phyloP scores from a whole-genome alignment of 2,329 filamentous ascomycete genomes.

The Parascedosporium putredinis region DNA sequence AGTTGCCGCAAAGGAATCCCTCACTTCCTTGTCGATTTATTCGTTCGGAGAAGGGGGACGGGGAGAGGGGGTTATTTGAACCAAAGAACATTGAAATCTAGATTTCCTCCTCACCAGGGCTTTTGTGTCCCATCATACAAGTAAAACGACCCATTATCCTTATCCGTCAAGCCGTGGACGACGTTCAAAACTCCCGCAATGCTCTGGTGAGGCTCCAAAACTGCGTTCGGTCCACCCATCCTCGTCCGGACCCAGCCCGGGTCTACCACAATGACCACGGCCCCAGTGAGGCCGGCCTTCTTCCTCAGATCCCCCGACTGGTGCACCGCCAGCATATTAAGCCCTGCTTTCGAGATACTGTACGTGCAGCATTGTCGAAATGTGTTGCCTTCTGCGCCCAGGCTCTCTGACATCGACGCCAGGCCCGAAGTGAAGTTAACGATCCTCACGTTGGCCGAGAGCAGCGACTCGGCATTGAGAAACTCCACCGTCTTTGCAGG shows the following conservation, averaged over 20 bases:
- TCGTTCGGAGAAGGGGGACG: too few species aligned
- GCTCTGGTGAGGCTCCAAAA: constrained; percentile 18
- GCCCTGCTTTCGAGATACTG: constrained; percentile 21
- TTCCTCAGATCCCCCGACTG: constrained; percentile 17
- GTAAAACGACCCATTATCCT: background rate
- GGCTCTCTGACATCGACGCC: constrained; percentile 21
- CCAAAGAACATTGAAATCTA: too few species aligned
- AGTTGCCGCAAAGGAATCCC: too few species aligned
- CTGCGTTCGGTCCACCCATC: constrained; percentile 20
- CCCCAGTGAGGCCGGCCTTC: constrained; percentile 9
- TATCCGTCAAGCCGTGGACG: background rate
- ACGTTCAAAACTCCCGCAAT: background rate
- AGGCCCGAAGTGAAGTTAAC: constrained; percentile 32
- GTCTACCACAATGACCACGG: constrained; percentile 19
- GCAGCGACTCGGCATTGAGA: constrained; percentile 17
- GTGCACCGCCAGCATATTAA: constrained; percentile 27
- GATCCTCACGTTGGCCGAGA: constrained; percentile 18
- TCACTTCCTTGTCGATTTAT: too few species aligned
- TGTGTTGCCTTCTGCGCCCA: constrained; percentile 16
- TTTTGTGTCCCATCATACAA: background rate
- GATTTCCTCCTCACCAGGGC: background rate
- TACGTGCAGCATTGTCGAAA: constrained; percentile 17
- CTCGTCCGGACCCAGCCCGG: constrained; percentile 25
- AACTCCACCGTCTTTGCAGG: constrained; percentile 33
- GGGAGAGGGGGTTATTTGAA: too few species aligned